Base-by-base conservation (phyloP, 2,329 filamentous ascomycete genomes). In the Xylariaceae sp. region DNA sequence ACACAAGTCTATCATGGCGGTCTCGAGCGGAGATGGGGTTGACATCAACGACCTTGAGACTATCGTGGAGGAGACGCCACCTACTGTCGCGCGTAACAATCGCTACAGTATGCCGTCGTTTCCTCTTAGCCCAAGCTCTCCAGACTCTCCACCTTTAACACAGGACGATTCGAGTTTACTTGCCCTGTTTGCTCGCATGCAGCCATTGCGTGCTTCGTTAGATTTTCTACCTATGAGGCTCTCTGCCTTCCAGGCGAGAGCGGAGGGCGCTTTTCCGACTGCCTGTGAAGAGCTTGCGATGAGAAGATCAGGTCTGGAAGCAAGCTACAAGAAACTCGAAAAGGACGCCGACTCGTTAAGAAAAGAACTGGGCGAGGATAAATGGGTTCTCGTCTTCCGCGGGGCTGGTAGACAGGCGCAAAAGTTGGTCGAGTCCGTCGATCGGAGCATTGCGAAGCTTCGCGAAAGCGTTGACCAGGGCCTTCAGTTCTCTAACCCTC, bases 151-250 rank as follows among this genome's bases (percentile, higher is more conserved):
- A 3, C 76, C 78, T 54, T 78, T 82, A 49, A 81, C 81, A 1
- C 88, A 91, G 66, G 92, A 97, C 64, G 93, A 97, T 71, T 91
- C 91, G 1, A 92, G 89, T 64, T 79, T 99, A 4, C 81, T 97
- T 55, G 92, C 90, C 2, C 79, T 99, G 10, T 97, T 97, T 73
- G 94, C 94, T 4, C 86, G 93, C 59, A 96, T 97, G 88, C 94
- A 97, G 68, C 93, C 94, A 1, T 77, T 99, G 17, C 84, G 92
- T 57, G 94, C 94, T 1, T 97, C 92, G 0, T 80, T 99, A 39
- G 94, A 97, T 73, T 99, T 99, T 69, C 76, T 99, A 18, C 94
- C 94, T 1, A 97, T 97, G 93, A 83, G 93, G 56, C 76, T 99
- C 13, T 91, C 90, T 0, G 89, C 89, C 50, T 99, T 97, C 69